A percentile compares a stretch with the other conserved stretches of the same genome.
phyloP scores from a whole-genome alignment of 805 yeast genomes.

The Yamadazyma phyllophila region DNA sequence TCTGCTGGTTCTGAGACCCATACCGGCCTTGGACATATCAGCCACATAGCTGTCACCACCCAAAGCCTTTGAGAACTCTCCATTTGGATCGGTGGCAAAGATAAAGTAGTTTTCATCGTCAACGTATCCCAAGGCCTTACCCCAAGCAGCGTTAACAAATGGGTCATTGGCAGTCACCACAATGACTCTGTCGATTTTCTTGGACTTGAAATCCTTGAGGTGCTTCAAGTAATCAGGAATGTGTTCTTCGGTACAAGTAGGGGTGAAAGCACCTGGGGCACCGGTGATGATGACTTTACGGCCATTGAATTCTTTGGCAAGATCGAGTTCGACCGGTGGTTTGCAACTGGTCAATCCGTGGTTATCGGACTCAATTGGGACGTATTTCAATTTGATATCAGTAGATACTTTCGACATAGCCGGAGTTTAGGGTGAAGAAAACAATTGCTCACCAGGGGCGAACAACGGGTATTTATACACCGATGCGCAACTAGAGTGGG shows the following conservation, averaged over 20 bases:
- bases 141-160: constrained; percentile 45
- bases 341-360: constrained; percentile 40
- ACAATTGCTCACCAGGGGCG: neutral
- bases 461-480: constrained; percentile 1
- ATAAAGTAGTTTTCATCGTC: constrained; percentile 33
- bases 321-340: constrained; percentile 35
- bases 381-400: constrained; percentile 34
- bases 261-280: constrained; percentile 88
- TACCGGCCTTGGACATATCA: constrained; percentile 45
- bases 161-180: constrained; percentile 43
- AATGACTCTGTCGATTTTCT: constrained; percentile 32
- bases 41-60: constrained; percentile 58
- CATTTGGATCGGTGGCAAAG: constrained; percentile 41
- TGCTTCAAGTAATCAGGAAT: constrained; percentile 39
- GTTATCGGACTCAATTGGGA: constrained; percentile 39
- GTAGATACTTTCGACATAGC: constrained; percentile 30
- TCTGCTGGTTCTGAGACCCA: constrained; percentile 47
- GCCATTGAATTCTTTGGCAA: constrained; percentile 31
- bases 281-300: constrained; percentile 67
- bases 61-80: constrained; percentile 35
- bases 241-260: constrained; percentile 44
- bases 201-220: constrained; percentile 43
- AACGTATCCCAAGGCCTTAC: constrained; percentile 43
- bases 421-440: neutral
- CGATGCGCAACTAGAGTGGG: neutral